Conservation (phyloP, 257 asterid species). For the Oldenlandia corymbosa region DNA sequence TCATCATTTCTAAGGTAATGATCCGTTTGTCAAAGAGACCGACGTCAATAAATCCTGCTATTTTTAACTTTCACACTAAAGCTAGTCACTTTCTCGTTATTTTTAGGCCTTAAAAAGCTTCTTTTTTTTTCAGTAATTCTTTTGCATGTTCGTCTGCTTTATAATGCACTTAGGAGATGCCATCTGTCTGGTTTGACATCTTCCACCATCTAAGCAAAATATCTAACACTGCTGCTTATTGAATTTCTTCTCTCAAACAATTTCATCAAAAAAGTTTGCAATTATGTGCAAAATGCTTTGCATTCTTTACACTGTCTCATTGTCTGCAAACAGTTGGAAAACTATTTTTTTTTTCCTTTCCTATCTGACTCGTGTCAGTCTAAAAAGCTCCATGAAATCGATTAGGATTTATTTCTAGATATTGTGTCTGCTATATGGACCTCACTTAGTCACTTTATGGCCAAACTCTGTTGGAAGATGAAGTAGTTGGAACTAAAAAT, state of each 20-base stretch:
- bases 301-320: background rate
- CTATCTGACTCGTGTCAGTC: constrained; percentile 6
- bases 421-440: background rate
- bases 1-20: constrained; percentile 4
- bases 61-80: constrained; percentile 5
- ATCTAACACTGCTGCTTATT: background rate
- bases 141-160: background rate
- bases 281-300: too few species aligned
- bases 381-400: background rate
- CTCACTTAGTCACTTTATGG: background rate
- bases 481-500: background rate
- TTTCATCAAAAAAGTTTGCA: background rate
- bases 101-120: background rate
- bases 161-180: background rate
- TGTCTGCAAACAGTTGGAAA: background rate
- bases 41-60: background rate
- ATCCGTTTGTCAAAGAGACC: constrained; percentile 3
- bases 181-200: background rate
- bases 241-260: background rate
- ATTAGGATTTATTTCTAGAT: background rate
- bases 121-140: background rate
- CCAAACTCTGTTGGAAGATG: background rate
- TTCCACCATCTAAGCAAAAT: background rate
- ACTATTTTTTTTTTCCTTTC: background rate
- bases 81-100: constrained; percentile 3